Conservation (phyloP, 2,329 filamentous ascomycete genomes). For the Parastagonospora nodorum region DNA sequence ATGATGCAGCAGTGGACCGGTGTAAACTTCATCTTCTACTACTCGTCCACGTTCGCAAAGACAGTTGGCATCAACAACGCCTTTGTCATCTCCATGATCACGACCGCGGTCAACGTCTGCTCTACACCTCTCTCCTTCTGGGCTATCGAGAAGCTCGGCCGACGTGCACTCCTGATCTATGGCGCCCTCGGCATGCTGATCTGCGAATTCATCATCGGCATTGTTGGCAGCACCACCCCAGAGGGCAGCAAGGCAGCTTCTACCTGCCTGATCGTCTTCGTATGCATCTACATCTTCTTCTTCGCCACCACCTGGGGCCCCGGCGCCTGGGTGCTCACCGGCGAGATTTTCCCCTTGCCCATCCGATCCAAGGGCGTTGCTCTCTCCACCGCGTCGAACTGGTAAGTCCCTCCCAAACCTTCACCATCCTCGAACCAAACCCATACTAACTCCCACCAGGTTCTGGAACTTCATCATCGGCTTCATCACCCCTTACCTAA, state of each 20-base stretch:
- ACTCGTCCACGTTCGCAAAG: constrained; percentile 41
- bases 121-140: constrained; percentile 89
- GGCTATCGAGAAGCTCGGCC: constrained; percentile 80
- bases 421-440: not conserved
- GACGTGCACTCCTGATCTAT: constrained; percentile 77
- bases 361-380: constrained; percentile 87
- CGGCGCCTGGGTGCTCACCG: constrained; percentile 73
- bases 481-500: constrained; percentile 72
- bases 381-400: constrained; percentile 85
- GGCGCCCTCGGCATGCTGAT: constrained; percentile 83
- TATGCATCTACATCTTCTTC: constrained; percentile 91
- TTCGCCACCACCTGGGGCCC: constrained; percentile 91
- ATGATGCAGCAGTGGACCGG: constrained; percentile 68
- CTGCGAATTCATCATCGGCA: constrained; percentile 86
- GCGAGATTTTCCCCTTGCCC: constrained; percentile 87
- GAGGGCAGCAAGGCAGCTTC: constrained; percentile 56
- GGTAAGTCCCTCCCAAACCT: not conserved
- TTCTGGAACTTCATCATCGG: constrained; percentile 75
- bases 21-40: constrained; percentile 73
- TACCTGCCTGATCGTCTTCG: constrained; percentile 74
- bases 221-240: constrained; percentile 55
- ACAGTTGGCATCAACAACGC: constrained; percentile 75
- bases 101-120: constrained; percentile 84
- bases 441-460: constrained; percentile 49
- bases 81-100: constrained; percentile 84